phyloP scores from a whole-genome alignment of 129 eudicot species.

The Gnaphalium uliginosum region DNA sequence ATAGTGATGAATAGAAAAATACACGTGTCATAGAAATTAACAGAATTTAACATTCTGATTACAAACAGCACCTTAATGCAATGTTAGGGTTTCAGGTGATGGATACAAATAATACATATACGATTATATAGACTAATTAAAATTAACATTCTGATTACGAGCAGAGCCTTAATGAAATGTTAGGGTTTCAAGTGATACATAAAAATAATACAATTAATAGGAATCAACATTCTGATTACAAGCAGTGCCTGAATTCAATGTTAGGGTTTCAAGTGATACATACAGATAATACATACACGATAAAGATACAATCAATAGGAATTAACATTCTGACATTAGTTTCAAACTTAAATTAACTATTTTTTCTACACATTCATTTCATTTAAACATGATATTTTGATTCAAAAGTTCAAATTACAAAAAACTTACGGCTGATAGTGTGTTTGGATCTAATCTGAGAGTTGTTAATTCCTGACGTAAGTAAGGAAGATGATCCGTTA shows the following conservation, averaged over 20 bases:
- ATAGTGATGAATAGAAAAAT: slow-evolving; percentile 4
- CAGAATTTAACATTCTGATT: not conserved
- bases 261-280: too few species aligned
- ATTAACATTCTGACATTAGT: not conserved
- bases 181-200: too few species aligned
- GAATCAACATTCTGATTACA: too few species aligned
- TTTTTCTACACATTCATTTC: too few species aligned
- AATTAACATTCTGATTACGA: too few species aligned
- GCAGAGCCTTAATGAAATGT: too few species aligned
- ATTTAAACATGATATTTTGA: too few species aligned
- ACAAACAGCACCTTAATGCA: not conserved
- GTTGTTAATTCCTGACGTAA: not conserved
- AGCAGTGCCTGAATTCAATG: too few species aligned
- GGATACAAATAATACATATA: not conserved
- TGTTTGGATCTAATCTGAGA: slow-evolving; percentile 33
- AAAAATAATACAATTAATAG: too few species aligned
- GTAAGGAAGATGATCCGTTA: slow-evolving; percentile 16
- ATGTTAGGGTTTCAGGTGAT: not conserved
- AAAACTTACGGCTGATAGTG: slow-evolving; percentile 32
- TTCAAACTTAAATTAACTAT: not conserved
- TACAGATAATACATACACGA: too few species aligned
- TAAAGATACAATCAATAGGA: not conserved
- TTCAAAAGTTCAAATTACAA: not conserved
- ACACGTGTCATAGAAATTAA: not conserved
- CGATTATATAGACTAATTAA: not conserved